phyloP scores from a whole-genome alignment of 306 rosid species.

The Fragaria ananassa region DNA sequence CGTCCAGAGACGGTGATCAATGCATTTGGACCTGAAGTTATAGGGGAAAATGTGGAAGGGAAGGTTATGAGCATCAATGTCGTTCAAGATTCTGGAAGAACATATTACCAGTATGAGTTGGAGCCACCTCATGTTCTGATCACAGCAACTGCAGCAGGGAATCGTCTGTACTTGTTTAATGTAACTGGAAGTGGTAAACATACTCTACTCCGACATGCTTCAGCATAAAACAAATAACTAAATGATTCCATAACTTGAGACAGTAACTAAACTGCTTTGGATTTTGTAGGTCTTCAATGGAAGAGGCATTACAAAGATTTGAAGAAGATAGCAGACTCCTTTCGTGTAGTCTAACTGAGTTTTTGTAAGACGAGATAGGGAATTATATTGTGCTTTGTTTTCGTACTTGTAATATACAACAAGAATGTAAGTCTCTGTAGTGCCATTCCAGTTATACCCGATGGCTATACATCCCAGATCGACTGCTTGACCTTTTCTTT shows the following conservation, averaged over 20 bases:
- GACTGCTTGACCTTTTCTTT: neutral
- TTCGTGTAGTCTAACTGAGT: slow-evolving; percentile 57
- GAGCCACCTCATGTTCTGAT: slow-evolving; percentile 93
- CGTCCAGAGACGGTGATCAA: slow-evolving; percentile 81
- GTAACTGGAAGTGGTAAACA: slow-evolving; percentile 79
- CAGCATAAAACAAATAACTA: neutral
- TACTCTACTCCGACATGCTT: slow-evolving; percentile 6
- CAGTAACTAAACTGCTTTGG: slow-evolving; percentile 6
- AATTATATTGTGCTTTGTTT: neutral
- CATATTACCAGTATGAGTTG: slow-evolving; percentile 84
- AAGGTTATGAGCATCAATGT: slow-evolving; percentile 62
- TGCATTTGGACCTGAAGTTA: slow-evolving; percentile 95
- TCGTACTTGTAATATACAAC: neutral
- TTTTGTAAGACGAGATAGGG: slow-evolving; percentile 22
- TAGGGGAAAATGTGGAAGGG: slow-evolving; percentile 94
- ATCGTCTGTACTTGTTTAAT: slow-evolving; percentile 81
- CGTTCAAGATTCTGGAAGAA: slow-evolving; percentile 75
- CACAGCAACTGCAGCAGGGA: slow-evolving; percentile 95
- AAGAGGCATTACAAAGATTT: slow-evolving; percentile 79
- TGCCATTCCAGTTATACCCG: neutral
- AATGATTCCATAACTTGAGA: slow-evolving; percentile 2
- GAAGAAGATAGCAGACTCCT: slow-evolving; percentile 69
- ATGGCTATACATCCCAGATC: neutral
- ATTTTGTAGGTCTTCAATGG: slow-evolving; percentile 92
- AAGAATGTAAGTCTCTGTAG: neutral